Base-by-base conservation (phyloP, 805 yeast genomes). In the Kodamaea restingae region DNA sequence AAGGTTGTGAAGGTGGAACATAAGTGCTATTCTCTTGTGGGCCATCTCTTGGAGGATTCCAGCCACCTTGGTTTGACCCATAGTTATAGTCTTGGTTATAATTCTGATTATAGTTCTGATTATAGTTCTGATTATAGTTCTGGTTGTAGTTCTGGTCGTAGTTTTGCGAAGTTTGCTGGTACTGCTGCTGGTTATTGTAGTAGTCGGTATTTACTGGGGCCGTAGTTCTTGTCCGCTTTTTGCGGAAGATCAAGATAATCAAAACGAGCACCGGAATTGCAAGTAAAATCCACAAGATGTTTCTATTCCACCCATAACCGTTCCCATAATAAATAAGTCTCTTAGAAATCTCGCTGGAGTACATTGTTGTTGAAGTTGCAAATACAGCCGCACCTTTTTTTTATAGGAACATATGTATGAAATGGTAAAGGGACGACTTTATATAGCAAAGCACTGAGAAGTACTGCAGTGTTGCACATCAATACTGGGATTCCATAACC, bases 251-350 rank as follows among this genome's bases (percentile, higher is more conserved):
- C 12, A 46, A 35, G 14, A 44, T 3, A 7, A 43, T 7, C n/a
- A 48, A 5, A 11, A 40, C 37, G 7, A 46, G 15, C 7, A 44
- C 22, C 3, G 49, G 47, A 27, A 51, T 38, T 8, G 45, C 17
- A 7, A 47, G 5, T 12, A 51, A 31, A 10, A 46, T 39, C 47
- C 46, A 48, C 30, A 48, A 40, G 18, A 36, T 31, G 46, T 50
- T 46, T 31, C 50, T 42, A 29, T 39, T 38, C 51, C 51, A 46
- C 14, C 37, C 25, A 25, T 17, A n/a, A 17, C 41, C 20, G 32
- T 35, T 29, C 36, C n/a, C n/a, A 10, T 29, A 27, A 37, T 48
- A 48, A 27, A 32, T 8, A 14, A 21, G 27, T 38, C 54, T 45
- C 36, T 48, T 48, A 15, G 35, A 6, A 3, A 43, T 9, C 20